phyloP scores from a whole-genome alignment of 371 early-diverging fungal species.

The Parasitella parasitica region DNA sequence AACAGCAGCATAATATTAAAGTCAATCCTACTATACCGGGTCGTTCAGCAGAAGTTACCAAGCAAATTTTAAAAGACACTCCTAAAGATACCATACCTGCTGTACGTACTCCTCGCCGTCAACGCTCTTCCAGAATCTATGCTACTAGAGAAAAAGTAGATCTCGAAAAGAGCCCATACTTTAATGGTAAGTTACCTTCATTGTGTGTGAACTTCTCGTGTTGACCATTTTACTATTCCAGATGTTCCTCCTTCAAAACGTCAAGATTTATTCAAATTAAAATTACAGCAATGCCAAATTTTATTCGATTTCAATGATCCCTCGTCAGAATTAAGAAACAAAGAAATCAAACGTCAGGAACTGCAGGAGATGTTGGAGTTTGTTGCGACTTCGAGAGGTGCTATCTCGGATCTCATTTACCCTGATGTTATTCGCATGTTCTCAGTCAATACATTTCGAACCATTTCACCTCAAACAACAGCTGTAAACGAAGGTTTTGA shows the following conservation, averaged over 20 bases:
- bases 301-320: conserved; percentile 94
- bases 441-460: conserved; percentile 88
- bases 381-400: conserved; percentile 81
- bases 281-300: conserved; percentile 86
- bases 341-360: conserved; percentile 91
- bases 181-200: conserved; percentile 77
- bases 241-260: conserved; percentile 77
- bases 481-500: conserved; percentile 93
- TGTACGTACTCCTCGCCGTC: conserved; percentile 79
- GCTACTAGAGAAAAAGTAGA: conserved; percentile 72
- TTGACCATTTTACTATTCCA: conserved; percentile 24
- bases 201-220: neutral
- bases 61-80: conserved; percentile 35
- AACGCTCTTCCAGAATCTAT: conserved; percentile 80
- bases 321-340: conserved; percentile 81
- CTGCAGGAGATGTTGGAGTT: conserved; percentile 91
- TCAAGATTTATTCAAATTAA: conserved; percentile 81
- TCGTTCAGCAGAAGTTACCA: conserved; percentile 25
- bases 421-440: conserved; percentile 92
- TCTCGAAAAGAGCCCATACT: conserved; percentile 72
- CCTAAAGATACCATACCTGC: conserved; percentile 83
- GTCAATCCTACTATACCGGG: conserved; percentile 7
- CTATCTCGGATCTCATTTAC: conserved; percentile 83
- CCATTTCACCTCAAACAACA: conserved; percentile 91
- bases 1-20: neutral